Evolutionary conservation across 495 filamentous ascomycete genomes (phyloP), one percentile per base, ranked within the genome.

Genomic region (Cercophora scortea): DNA sequence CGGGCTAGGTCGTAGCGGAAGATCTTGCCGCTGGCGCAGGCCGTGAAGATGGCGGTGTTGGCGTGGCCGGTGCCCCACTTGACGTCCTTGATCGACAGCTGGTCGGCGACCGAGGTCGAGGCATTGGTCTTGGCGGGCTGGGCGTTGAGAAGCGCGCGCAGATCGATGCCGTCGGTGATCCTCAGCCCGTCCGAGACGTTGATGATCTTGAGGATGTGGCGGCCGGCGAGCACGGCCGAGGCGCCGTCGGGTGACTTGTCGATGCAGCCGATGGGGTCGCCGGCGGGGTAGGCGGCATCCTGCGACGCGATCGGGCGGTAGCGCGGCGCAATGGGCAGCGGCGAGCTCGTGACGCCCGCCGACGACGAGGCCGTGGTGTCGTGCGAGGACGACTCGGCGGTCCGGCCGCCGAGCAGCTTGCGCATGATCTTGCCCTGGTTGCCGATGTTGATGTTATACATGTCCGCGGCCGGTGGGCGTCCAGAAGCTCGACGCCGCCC

Each of bases 171-270:
- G 56, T 94, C 89, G 17, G 77, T 80, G 50, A 87, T 84, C 25
- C 71, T 74, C 49, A 87, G 73, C 16, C 84, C 83, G 49, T 85
- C 80, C 42, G 95, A 77, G 38, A 39, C 11, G 39, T 75, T 79
- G 53, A 96, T 78, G 4, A 86, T 94, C 68, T 91, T 92, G 59
- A 96, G 80, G 43, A 94, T 82, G 57, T 94, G 85, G 53, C 84
- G 82, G 32, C 90, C 89, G 15, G 83, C 90, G 58, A 95, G 76
- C 8, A 95, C 79, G 42, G 86, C 90, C 66, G 85, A 81, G 45
- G 82, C 86, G 56, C 83, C 78, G 58, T 86, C 79, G 35, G 85
- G 82, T 17, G 89, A 93, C 51, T 84, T 81, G 66, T 92, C 90
- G 57, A 96, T 73, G 50, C 85, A 83, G 36, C 79, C 67, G 51